These are phyloP conservation scores for Solanum boliviense DNA, from an alignment of 257 asterid species.

Conservation along the genomic window DNA sequence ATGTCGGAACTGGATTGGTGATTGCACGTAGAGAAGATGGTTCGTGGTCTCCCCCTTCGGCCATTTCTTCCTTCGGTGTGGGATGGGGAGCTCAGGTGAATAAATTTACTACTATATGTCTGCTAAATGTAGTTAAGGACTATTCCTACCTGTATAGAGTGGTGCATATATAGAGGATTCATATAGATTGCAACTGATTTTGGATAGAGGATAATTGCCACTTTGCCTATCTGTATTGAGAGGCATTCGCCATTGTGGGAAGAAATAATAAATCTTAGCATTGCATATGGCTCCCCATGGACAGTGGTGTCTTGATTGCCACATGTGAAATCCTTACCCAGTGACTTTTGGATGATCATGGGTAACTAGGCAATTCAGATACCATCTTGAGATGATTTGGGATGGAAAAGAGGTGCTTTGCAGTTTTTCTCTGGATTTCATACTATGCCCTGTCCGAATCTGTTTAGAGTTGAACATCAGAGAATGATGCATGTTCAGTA, in stretches of 20 bases:
- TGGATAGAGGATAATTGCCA: background rate
- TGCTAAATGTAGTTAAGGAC: background rate
- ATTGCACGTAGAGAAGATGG: conserved; percentile 92
- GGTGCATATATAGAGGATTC: background rate
- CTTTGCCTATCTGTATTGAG: background rate
- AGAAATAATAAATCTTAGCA: background rate
- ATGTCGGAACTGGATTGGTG: conserved; percentile 89
- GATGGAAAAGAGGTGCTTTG: background rate
- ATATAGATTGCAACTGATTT: background rate
- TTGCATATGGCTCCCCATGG: background rate
- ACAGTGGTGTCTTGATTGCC: background rate
- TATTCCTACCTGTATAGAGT: background rate
- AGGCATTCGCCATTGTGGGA: background rate
- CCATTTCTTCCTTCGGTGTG: conserved; percentile 78
- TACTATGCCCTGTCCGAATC: background rate
- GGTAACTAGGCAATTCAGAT: background rate
- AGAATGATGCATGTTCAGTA: background rate
- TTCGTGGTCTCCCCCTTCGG: conserved; percentile 98
- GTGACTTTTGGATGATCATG: background rate
- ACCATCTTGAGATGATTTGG: background rate
- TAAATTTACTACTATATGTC: background rate
- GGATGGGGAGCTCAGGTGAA: conserved; percentile 99
- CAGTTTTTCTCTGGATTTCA: background rate
- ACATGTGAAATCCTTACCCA: background rate
- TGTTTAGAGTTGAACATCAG: background rate